Base-by-base conservation (phyloP, 371 early-diverging fungal species). In the Vairimorpha ceranae region DNA sequence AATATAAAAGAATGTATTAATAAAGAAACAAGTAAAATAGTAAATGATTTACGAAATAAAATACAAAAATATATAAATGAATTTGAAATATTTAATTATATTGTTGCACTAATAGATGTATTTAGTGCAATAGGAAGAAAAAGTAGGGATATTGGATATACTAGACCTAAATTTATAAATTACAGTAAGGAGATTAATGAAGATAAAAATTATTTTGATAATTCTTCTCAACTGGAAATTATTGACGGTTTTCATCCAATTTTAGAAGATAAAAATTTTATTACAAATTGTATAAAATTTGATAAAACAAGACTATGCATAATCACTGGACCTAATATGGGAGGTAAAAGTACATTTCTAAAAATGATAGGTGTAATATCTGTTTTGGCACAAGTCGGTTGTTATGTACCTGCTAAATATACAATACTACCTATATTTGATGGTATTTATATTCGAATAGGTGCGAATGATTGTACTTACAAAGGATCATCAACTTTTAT, bases 291-390 rank as follows among this genome's bases (percentile, higher is more conserved):
- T 3, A 89, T 86, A 89, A 90, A 43, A 88, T 92, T 73, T 91
- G 92, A 0, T 90, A 86, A 86, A 0, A 84, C 85, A 19, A 90
- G 86, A 19, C 87, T 95, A 68, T 90, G 91, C 46, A 84, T 95
- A 14, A 25, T 61, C 2, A 93, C 92, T 0, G 99, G 99, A 0
- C 92, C 95, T 0, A 98, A 98, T 80, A 97, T 95, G 96, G 89
- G 88, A 23, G 89, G 89, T 35, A 89, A 89, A 78, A 82, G 81
- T 35, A 85, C 96, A 7, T 95, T 93, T 79, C 75, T 96, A 30
- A 87, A 89, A n/a, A 93, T 92, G 70, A 84, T 93, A 19, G 91
- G 91, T 0, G 83, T 93, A 12, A 89, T 93, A 48, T 84, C 88
- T 0, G 82, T 93, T n/a, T 81, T 95, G 85, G 95, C 94, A 0